Conservation (phyloP, 2,329 filamentous ascomycete genomes). For the Penicillium oxalicum region DNA sequence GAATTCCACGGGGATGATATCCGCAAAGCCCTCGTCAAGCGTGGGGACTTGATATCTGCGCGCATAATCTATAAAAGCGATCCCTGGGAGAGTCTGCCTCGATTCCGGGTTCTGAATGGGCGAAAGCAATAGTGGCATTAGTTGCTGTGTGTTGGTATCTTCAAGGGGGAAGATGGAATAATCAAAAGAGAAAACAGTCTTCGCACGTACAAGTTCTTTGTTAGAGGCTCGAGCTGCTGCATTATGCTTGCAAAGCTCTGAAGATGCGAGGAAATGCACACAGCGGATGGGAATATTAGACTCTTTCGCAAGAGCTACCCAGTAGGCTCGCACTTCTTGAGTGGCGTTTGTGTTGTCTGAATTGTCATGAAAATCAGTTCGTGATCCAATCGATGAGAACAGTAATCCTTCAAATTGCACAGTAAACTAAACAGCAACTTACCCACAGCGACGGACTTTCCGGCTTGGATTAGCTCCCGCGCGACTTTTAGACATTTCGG, state of each 20-base stretch:
- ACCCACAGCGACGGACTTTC: slow-evolving; percentile 72
- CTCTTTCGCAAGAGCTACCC: slow-evolving; percentile 68
- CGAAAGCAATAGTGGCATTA: not conserved
- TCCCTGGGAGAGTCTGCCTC: slow-evolving; percentile 63
- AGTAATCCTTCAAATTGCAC: not conserved
- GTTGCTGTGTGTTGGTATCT: not conserved
- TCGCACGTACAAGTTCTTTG: slow-evolving; percentile 31
- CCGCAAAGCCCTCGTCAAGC: slow-evolving; percentile 72
- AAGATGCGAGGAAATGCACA: slow-evolving; percentile 71
- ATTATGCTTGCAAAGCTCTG: slow-evolving; percentile 74
- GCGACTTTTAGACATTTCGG: slow-evolving; percentile 67
- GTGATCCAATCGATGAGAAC: too few relatives aligned
- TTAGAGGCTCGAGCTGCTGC: slow-evolving; percentile 70
- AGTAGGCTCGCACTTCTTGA: slow-evolving; percentile 66
- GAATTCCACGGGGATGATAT: slow-evolving; percentile 72
- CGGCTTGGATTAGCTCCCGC: slow-evolving; percentile 56
- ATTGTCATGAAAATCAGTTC: not conserved
- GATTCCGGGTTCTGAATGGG: slow-evolving; percentile 65
- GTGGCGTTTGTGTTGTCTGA: slow-evolving; percentile 95
- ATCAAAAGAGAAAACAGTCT: not conserved
- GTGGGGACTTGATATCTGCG: slow-evolving; percentile 68
- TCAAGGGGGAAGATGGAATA: not conserved
- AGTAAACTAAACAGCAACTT: slow-evolving; percentile 31
- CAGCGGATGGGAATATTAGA: slow-evolving; percentile 72
- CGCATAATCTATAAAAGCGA: slow-evolving; percentile 73